A percentile compares a stretch with the other conserved stretches of the same genome.
phyloP scores from a whole-genome alignment of 345 rosid species.

The Zanthoxylum bungeanum region DNA sequence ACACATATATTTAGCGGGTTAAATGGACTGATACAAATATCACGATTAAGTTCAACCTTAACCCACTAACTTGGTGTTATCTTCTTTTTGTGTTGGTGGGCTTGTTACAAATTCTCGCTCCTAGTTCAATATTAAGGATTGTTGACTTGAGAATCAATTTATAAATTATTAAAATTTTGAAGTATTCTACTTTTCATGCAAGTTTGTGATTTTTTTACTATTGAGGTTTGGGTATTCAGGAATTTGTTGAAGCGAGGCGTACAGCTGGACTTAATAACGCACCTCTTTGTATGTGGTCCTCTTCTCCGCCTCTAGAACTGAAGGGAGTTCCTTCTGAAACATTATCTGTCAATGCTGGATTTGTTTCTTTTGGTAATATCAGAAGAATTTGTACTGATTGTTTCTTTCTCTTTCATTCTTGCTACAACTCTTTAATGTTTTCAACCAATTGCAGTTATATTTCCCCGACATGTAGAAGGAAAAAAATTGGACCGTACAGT shows the following conservation, averaged over 20 bases:
- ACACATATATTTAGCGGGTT: neutral
- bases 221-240: conserved; percentile 41
- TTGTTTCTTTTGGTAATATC: conserved; percentile 84
- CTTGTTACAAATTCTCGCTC: neutral
- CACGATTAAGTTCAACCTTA: neutral
- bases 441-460: conserved; percentile 51
- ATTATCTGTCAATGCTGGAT: conserved; percentile 88
- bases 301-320: conserved; percentile 65
- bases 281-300: conserved; percentile 86
- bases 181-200: neutral
- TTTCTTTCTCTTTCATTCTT: conserved; percentile 2
- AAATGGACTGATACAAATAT: neutral
- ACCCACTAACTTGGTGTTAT: neutral
- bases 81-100: neutral
- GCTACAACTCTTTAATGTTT: conserved; percentile 14
- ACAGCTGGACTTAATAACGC: conserved; percentile 75
- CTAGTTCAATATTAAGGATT: neutral
- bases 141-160: neutral
- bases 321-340: conserved; percentile 72
- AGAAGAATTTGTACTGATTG: neutral
- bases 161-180: neutral
- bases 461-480: conserved; percentile 89
- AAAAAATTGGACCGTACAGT: conserved; percentile 83
- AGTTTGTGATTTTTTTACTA: conserved; percentile 14
- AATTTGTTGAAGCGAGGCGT: conserved; percentile 90